Evolutionary conservation across 495 filamentous ascomycete genomes (phyloP).

Genomic region (Sabuloglossum arenarium): DNA sequence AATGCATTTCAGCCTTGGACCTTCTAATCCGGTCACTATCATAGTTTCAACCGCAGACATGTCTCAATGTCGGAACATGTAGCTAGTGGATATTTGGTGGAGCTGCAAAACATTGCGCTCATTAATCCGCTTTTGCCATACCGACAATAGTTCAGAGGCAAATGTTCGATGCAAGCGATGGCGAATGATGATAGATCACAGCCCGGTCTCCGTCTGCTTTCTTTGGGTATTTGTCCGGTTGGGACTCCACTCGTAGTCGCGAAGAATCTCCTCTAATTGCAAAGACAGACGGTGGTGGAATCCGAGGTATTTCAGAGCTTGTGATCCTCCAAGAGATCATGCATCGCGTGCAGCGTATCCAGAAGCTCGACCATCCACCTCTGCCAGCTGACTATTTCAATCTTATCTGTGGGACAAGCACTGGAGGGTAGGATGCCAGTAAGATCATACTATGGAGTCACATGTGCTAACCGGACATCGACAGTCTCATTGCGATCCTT

Average conservation of each 20-base stretch:
- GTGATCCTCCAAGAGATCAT: constrained; percentile 19
- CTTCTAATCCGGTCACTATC: too few relatives aligned
- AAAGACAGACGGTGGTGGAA: constrained; percentile 18
- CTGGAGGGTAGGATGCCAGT: background rate
- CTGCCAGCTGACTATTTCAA: constrained; percentile 13
- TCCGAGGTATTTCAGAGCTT: constrained; percentile 18
- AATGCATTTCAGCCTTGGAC: too few relatives aligned
- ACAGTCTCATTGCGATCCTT: constrained; percentile 19
- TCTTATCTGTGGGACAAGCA: background rate
- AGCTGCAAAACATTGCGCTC: too few relatives aligned
- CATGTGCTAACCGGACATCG: background rate
- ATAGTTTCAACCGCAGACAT: too few relatives aligned
- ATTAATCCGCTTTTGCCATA: too few relatives aligned
- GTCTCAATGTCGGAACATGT: too few relatives aligned
- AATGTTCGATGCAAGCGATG: too few relatives aligned
- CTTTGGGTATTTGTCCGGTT: background rate
- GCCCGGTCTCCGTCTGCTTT: background rate
- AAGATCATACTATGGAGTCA: background rate
- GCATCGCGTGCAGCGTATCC: constrained; percentile 9
- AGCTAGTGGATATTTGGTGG: too few relatives aligned
- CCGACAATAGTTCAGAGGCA: too few relatives aligned
- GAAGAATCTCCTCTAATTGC: background rate
- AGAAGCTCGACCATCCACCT: constrained; percentile 8
- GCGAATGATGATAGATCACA: background rate
- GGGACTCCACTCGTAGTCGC: background rate